phyloP scores from a whole-genome alignment of 2,329 filamentous ascomycete genomes.

The Stenocarpella maydis region DNA sequence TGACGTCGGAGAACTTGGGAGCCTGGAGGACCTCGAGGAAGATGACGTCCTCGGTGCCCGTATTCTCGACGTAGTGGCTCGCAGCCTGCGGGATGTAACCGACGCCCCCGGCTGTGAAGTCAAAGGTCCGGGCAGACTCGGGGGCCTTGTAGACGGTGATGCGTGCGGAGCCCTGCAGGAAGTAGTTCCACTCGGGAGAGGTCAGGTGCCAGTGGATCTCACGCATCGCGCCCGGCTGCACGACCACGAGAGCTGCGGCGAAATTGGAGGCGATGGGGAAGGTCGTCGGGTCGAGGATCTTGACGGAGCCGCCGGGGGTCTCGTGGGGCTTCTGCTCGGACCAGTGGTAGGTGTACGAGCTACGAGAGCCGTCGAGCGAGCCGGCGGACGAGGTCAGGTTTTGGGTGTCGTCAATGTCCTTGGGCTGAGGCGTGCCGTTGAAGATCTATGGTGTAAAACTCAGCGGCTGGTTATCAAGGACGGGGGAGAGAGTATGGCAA shows the following conservation, averaged over 20 bases:
- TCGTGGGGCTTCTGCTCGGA: conserved; percentile 58
- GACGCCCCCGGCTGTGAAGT: conserved; percentile 67
- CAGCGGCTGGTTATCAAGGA: conserved; percentile 13
- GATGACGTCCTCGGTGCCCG: conserved; percentile 62
- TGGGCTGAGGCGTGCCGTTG: conserved; percentile 57
- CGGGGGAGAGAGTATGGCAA: too few relatives aligned
- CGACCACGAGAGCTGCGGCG: conserved; percentile 63
- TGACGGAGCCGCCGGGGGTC: conserved; percentile 65
- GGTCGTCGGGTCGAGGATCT: conserved; percentile 64
- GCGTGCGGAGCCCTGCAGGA: conserved; percentile 63
- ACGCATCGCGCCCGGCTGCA: conserved; percentile 70
- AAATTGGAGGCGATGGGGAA: conserved; percentile 66
- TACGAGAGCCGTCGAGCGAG: conserved; percentile 45
- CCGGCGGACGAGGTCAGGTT: conserved; percentile 57
- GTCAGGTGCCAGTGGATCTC: conserved; percentile 71
- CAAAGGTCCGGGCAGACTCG: conserved; percentile 60
- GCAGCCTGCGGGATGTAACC: conserved; percentile 64
- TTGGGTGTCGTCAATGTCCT: conserved; percentile 52
- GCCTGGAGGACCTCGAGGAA: conserved; percentile 69
- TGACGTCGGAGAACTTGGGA: conserved; percentile 60
- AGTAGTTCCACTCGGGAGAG: conserved; percentile 69
- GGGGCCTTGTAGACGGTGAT: conserved; percentile 65
- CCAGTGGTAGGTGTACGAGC: conserved; percentile 59
- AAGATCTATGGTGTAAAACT: conserved; percentile 50
- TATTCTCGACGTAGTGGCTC: conserved; percentile 70